Conservation (phyloP, 768 basidiomycete species). For the Mycena albidolilacea region DNA sequence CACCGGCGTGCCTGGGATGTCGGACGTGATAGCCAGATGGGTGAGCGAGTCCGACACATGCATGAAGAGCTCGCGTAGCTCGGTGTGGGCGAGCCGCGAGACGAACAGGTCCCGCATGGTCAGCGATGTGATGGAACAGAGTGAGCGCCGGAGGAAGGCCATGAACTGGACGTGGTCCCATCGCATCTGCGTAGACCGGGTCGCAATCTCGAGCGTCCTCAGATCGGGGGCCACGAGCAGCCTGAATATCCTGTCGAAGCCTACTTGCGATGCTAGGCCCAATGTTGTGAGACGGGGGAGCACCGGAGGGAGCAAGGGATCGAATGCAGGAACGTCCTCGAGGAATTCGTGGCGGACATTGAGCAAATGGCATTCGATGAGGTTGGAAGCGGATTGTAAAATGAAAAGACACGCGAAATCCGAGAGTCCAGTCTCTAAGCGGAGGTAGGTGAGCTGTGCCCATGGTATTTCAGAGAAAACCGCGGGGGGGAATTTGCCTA, state of each 20-base stretch:
- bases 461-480: constrained; percentile 25
- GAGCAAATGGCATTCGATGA: constrained; percentile 36
- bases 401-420: constrained; percentile 29
- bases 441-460: constrained; percentile 28
- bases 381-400: constrained; percentile 23
- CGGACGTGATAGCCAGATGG: constrained; percentile 31
- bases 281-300: constrained; percentile 21
- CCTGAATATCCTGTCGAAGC: constrained; percentile 27
- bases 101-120: constrained; percentile 33
- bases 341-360: constrained; percentile 16
- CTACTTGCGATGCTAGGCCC: constrained; percentile 26
- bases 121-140: constrained; percentile 25
- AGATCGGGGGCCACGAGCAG: constrained; percentile 20
- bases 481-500: constrained; percentile 20
- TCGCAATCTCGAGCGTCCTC: constrained; percentile 29
- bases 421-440: constrained; percentile 27
- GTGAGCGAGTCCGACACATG: constrained; percentile 28
- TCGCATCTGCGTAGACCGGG: constrained; percentile 33
- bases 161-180: constrained; percentile 35
- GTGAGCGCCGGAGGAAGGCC: constrained; percentile 34
- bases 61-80: constrained; percentile 23
- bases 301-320: constrained; percentile 15
- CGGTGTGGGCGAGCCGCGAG: constrained; percentile 18
- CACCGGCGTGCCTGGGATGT: constrained; percentile 34
- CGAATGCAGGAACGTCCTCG: constrained; percentile 21